Evolutionary conservation across 805 yeast genomes (phyloP), one percentile per base, ranked within the genome.

Genomic region (Yarrowia osloensis): DNA sequence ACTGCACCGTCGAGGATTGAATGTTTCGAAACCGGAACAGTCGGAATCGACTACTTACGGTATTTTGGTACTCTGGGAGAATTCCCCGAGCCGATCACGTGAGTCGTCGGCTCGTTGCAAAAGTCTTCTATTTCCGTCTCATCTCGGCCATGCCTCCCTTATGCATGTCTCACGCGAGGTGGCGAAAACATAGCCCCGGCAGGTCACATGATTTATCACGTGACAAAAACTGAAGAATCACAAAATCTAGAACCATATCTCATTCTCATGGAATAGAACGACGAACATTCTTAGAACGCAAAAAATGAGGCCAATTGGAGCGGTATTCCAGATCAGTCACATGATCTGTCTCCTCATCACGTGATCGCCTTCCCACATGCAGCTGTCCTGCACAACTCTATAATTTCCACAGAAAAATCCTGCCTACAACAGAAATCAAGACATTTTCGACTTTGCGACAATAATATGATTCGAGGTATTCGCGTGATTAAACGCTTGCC

Each of bases 1-100:
- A n/a, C n/a, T n/a, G n/a, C n/a, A n/a, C n/a, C n/a, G 28, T 5
- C 12, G 17, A 42, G 9, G n/a, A n/a, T n/a, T 21, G 4, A 22
- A 11, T 4, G 0, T 42, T 12, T 22, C 4, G n/a, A 22, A 26
- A 9, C 17, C 46, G 39, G 62, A 21, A 4, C n/a, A 37, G 4
- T 31, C 47, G 42, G 40, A 19, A 11, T 28, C 2, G 8, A 2
- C 7, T 17, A 6, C 3, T 7, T 3, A 1, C 12, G n/a, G n/a
- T n/a, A n/a, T 3, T 21, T 1, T 22, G 0, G 21, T 1, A n/a
- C 21, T 6, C 5, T n/a, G n/a, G n/a, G n/a, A n/a, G n/a, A n/a
- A n/a, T n/a, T n/a, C n/a, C n/a, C n/a, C n/a, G n/a, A n/a, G n/a
- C n/a, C 6, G 13, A 22, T 42, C 47, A 21, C 47, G 26, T 21